phyloP scores from a whole-genome alignment of 1,139 yeast genomes.

The Chernovozyma aurita region DNA sequence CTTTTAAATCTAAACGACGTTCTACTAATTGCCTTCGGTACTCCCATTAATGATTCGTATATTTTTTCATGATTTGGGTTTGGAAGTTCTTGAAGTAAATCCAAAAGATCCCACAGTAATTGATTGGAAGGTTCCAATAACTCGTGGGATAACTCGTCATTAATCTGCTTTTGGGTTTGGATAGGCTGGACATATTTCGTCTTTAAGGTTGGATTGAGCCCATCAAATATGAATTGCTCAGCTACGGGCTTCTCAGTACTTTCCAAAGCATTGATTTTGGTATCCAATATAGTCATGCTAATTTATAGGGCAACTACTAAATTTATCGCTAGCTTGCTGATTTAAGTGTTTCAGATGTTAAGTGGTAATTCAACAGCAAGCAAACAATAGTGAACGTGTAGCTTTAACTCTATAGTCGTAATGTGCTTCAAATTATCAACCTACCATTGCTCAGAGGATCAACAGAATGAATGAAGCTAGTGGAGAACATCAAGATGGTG shows the following conservation, averaged over 20 bases:
- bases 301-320: too few relatives aligned
- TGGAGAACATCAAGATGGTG: too few relatives aligned
- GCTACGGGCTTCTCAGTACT: neutral
- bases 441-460: too few relatives aligned
- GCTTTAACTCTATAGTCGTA: too few relatives aligned
- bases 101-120: constrained; percentile 57
- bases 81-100: constrained; percentile 46
- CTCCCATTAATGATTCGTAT: constrained; percentile 39
- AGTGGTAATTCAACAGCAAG: too few relatives aligned
- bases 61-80: constrained; percentile 25
- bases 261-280: neutral
- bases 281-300: neutral
- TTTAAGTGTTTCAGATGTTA: too few relatives aligned
- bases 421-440: too few relatives aligned
- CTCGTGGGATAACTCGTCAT: constrained; percentile 19
- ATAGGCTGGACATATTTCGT: constrained; percentile 2
- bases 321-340: too few relatives aligned
- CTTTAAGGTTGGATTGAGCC: constrained; percentile 7
- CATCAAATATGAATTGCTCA: constrained; percentile 5
- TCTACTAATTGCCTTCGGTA: constrained; percentile 52
- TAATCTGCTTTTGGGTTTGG: constrained; percentile 4
- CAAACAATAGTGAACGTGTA: too few relatives aligned
- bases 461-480: too few relatives aligned
- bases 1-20: constrained; percentile 62
- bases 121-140: constrained; percentile 47